Conservation (phyloP, 495 filamentous ascomycete genomes). For the Penicillium fimorum region DNA sequence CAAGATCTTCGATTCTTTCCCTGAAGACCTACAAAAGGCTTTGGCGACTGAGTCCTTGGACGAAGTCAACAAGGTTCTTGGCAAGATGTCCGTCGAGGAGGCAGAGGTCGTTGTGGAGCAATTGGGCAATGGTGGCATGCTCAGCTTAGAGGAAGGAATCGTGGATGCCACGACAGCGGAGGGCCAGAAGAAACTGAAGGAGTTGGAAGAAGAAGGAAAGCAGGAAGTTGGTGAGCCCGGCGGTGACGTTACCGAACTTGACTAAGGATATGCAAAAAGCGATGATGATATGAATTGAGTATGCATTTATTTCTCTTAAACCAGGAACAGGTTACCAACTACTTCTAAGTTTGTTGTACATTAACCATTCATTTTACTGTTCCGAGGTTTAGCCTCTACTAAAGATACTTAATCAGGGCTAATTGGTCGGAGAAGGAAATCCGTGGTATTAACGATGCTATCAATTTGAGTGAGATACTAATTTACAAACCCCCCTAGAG, state of each 20-base stretch:
- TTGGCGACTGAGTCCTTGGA: constrained; percentile 83
- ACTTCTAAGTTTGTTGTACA: neutral
- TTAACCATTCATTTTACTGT: neutral
- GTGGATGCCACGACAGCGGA: constrained; percentile 96
- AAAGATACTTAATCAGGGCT: neutral
- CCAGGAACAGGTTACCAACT: neutral
- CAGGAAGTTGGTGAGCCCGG: constrained; percentile 43
- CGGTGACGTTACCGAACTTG: constrained; percentile 42
- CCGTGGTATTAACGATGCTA: constrained; percentile 32
- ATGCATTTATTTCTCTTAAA: constrained; percentile 11
- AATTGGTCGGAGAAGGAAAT: neutral
- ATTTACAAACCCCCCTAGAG: constrained; percentile 29
- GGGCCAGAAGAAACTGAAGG: constrained; percentile 71
- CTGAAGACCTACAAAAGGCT: constrained; percentile 74
- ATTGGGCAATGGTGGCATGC: constrained; percentile 82
- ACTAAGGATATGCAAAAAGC: constrained; percentile 27
- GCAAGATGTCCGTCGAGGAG: constrained; percentile 87
- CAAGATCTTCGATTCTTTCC: constrained; percentile 79
- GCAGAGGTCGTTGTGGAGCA: constrained; percentile 87
- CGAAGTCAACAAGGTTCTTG: constrained; percentile 93
- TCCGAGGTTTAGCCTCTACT: neutral
- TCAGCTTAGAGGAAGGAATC: constrained; percentile 87
- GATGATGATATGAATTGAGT: constrained; percentile 12
- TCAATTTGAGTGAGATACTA: constrained; percentile 28
- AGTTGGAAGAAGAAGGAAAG: constrained; percentile 65